phyloP scores from a whole-genome alignment of 2,329 filamentous ascomycete species.

The Fusarium aywerte region DNA sequence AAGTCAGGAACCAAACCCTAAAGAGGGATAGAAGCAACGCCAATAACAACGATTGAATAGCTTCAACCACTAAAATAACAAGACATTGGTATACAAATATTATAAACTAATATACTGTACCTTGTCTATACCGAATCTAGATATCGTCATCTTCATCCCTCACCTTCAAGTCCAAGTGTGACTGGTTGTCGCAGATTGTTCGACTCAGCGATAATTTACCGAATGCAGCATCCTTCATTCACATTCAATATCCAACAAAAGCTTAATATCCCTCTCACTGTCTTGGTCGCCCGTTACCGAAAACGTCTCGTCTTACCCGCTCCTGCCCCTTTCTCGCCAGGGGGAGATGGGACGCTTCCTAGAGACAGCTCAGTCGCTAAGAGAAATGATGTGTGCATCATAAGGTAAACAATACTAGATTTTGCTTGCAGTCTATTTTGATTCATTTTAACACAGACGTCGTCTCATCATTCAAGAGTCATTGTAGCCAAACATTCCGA shows the following conservation, averaged over 20 bases:
- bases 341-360: neutral
- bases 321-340: constrained; percentile 10
- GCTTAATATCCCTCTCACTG: neutral
- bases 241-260: neutral
- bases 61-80: neutral
- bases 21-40: neutral
- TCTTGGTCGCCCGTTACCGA: constrained; percentile 24
- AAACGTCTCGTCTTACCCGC: constrained; percentile 35
- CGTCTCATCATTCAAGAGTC: constrained; percentile 31
- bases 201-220: constrained; percentile 20
- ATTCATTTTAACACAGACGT: constrained; percentile 14
- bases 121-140: neutral
- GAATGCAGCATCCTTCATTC: constrained; percentile 20
- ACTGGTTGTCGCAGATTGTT: constrained; percentile 28
- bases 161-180: constrained; percentile 18
- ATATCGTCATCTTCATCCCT: constrained; percentile 1
- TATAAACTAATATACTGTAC: neutral
- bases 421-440: constrained; percentile 24
- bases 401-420: neutral
- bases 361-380: constrained; percentile 37
- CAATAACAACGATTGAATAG: neutral
- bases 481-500: constrained; percentile 19
- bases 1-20: neutral
- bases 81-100: neutral
- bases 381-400: constrained; percentile 25